Conservation (phyloP, 169 alveolate species). For the Cyclospora cayetanensis region DNA sequence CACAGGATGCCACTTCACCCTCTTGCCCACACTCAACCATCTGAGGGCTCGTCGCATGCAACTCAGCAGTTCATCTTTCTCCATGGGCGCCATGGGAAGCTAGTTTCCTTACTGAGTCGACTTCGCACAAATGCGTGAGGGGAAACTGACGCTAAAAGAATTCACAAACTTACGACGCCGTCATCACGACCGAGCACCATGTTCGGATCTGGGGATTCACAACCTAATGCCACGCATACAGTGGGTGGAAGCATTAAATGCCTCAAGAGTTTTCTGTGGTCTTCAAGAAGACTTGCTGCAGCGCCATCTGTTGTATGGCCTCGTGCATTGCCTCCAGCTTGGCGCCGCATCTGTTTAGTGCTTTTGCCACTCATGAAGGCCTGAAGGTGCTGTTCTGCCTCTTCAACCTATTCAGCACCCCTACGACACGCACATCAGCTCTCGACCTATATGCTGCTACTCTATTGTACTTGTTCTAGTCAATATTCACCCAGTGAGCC, state of each 20-base stretch:
- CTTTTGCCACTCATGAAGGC: slow-evolving; percentile 4
- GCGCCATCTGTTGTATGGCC: neutral
- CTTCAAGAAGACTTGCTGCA: slow-evolving; percentile 1
- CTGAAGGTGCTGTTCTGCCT: slow-evolving; percentile 30
- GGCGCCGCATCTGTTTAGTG: neutral
- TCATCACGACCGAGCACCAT: slow-evolving; percentile 21
- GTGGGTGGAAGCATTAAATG: slow-evolving; percentile 56
- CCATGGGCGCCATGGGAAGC: neutral
- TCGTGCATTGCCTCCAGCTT: neutral
- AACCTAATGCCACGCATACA: slow-evolving; percentile 56
- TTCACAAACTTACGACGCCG: slow-evolving; percentile 1
- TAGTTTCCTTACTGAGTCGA: neutral
- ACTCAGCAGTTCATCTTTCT: neutral
- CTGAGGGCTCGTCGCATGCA: neutral
- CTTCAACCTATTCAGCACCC: slow-evolving; percentile 45
- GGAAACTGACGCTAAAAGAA: too few relatives aligned
- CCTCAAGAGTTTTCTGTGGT: slow-evolving; percentile 20
- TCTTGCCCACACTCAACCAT: neutral
- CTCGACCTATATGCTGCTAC: too few relatives aligned
- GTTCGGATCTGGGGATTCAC: slow-evolving; percentile 50
- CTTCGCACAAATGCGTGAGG: too few relatives aligned
- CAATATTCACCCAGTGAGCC: too few relatives aligned
- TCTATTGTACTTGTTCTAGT: too few relatives aligned
- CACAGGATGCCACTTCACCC: neutral
- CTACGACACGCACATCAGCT: neutral